A percentile compares a stretch with the other conserved stretches of the same genome.
These are phyloP conservation scores for Yarrowia keelungensis DNA, from an alignment of 805 yeast genomes.

Conservation along the genomic window DNA sequence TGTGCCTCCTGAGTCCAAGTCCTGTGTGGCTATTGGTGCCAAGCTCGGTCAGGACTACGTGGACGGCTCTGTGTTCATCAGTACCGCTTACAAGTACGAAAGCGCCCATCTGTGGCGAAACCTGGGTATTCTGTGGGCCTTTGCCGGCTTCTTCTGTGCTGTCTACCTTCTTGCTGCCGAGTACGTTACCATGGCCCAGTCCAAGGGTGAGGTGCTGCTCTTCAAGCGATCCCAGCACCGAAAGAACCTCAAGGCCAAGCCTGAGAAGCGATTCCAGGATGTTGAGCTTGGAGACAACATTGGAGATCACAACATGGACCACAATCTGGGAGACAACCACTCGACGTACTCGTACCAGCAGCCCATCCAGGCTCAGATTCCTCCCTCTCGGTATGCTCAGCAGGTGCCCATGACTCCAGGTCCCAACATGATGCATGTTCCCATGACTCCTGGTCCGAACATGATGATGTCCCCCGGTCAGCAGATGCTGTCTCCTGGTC, in stretches of 20 bases:
- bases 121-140: slow-evolving; percentile 67
- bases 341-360: slow-evolving; percentile 39
- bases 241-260: slow-evolving; percentile 41
- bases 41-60: slow-evolving; percentile 59
- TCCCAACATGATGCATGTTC: not conserved
- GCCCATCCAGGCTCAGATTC: slow-evolving; percentile 23
- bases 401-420: slow-evolving; percentile 9
- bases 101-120: slow-evolving; percentile 66
- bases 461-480: slow-evolving; percentile 4
- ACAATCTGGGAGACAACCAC: slow-evolving; percentile 44
- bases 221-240: slow-evolving; percentile 48
- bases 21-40: slow-evolving; percentile 67
- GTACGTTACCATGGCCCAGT: slow-evolving; percentile 48
- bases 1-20: slow-evolving; percentile 48
- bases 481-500: slow-evolving; percentile 5
- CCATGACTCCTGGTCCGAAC: slow-evolving; percentile 6
- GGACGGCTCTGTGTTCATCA: slow-evolving; percentile 60
- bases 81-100: slow-evolving; percentile 55
- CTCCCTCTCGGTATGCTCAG: slow-evolving; percentile 7
- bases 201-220: slow-evolving; percentile 68
- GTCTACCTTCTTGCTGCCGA: slow-evolving; percentile 65
- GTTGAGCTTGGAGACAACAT: slow-evolving; percentile 49
- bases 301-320: slow-evolving; percentile 43
- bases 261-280: slow-evolving; percentile 28
- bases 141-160: slow-evolving; percentile 59